Evolutionary conservation across 768 basidiomycete genomes (phyloP), one percentile per base, ranked within the genome.

Genomic region (Amanita exitialis): DNA sequence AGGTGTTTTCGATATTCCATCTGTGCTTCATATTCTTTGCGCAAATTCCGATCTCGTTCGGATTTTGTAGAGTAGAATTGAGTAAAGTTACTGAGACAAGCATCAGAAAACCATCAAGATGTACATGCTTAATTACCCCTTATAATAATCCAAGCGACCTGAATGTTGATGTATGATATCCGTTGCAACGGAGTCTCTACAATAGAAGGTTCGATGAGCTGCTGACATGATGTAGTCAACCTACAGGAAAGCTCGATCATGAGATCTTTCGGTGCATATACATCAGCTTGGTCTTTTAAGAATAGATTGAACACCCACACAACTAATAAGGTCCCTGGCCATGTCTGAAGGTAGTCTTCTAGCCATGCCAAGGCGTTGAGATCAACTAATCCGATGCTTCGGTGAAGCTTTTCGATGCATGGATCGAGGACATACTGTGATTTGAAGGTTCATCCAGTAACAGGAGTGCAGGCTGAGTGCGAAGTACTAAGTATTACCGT

Each of bases 61-160:
- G 86, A 89, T 69, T 98, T 97, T 18, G 95, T 98, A 1, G 95
- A 94, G 64, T 99, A 98, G 76, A 99, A 98, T 65, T 98, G 94
- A 1, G 89, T 83, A 67, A 98, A 99, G 70, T 98, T 98, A 52
- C 88, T 90, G 57, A 20, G 7, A 6, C 25, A 49, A 59, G 32
- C 38, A 49, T 54, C 8, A 52, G 48, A 25, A 55, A 46, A 35
- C 30, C 25, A 47, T 2, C 42, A 23, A 13, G 6, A 21, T 30
- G 28, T 25, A 3, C 20, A 20, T 34, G 6, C 13, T 15, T n/a
- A 57, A 70, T 23, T 59, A 87, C 82, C 95, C 96, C 72, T 97
- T 96, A 74, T 94, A 98, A 70, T 98, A 98, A 64, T 98, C 93
- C 16, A 98, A 75, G 42, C 96, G 79, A 49, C 76, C 85, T 0